A percentile compares a stretch with the other conserved stretches of the same genome.
Conservation (phyloP, 352 stramenopile species). For the Paralagenidium karlingii region DNA sequence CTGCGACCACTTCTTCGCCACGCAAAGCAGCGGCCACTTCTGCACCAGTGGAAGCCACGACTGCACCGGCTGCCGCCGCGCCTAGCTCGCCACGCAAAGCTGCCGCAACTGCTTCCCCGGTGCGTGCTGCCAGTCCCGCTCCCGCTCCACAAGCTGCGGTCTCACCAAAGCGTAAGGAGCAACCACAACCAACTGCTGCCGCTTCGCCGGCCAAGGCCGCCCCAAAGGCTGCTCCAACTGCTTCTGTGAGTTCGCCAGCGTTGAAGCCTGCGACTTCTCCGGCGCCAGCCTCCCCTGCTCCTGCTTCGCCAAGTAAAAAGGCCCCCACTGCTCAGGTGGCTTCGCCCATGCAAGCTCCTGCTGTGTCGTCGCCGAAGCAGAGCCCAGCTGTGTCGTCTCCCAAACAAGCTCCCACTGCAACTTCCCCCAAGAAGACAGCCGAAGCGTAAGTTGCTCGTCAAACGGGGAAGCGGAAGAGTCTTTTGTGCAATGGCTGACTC, state of each 20-base stretch:
- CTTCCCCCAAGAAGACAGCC: too few relatives aligned
- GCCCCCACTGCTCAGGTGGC: conserved; percentile 3
- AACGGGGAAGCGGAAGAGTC: too few relatives aligned
- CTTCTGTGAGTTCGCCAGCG: neutral
- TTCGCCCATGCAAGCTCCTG: conserved; percentile 18
- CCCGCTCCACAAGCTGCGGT: neutral
- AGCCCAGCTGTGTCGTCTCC: conserved; percentile 11
- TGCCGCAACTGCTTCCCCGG: neutral
- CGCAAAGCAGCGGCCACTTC: conserved; percentile 8
- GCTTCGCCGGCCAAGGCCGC: conserved; percentile 17
- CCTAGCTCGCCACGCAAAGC: conserved; percentile 2
- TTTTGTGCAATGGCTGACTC: too few relatives aligned
- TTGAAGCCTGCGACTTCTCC: neutral
- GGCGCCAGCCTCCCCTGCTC: conserved; percentile 3
- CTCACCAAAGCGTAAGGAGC: neutral
- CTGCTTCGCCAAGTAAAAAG: conserved; percentile 23
- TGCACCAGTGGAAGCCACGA: conserved; percentile 10
- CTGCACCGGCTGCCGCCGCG: conserved; percentile 5
- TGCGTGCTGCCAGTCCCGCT: neutral
- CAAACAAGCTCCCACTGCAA: too few relatives aligned
- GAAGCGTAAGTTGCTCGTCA: too few relatives aligned
- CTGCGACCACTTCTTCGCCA: conserved; percentile 6
- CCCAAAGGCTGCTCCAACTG: conserved; percentile 9
- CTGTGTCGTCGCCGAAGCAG: conserved; percentile 6
- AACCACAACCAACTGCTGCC: conserved; percentile 1